phyloP scores from a whole-genome alignment of 2,329 filamentous ascomycete genomes.

The Grosmannia huntii region DNA sequence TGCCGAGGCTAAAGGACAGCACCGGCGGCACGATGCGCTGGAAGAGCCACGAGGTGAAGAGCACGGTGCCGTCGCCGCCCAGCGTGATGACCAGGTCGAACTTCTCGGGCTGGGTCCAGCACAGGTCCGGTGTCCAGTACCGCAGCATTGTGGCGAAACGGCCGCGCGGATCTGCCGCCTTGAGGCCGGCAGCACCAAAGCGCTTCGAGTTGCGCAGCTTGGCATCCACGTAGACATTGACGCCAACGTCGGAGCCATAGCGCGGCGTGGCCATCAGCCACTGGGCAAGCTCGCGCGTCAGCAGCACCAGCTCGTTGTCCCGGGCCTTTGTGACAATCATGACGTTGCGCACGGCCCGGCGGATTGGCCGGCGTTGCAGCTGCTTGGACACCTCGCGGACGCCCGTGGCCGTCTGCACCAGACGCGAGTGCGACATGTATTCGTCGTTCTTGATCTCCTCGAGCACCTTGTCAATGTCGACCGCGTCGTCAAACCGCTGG shows the following conservation, averaged over 20 bases:
- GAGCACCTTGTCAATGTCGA: conserved; percentile 87
- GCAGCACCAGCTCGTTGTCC: conserved; percentile 80
- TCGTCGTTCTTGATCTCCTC: conserved; percentile 88
- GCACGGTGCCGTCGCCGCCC: conserved; percentile 74
- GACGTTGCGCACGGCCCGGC: conserved; percentile 79
- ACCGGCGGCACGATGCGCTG: conserved; percentile 79
- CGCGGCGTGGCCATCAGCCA: conserved; percentile 85
- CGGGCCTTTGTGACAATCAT: conserved; percentile 99
- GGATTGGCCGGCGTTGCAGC: conserved; percentile 81
- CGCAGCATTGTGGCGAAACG: conserved; percentile 74
- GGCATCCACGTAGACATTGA: conserved; percentile 96
- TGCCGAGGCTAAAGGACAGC: conserved; percentile 72
- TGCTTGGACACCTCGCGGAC: conserved; percentile 95
- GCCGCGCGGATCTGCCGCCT: conserved; percentile 64
- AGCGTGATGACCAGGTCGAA: conserved; percentile 90
- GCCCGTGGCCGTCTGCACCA: conserved; percentile 89
- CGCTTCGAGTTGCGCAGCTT: conserved; percentile 82
- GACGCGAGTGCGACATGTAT: conserved; percentile 80
- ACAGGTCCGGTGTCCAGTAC: conserved; percentile 95
- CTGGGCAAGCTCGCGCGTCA: conserved; percentile 75
- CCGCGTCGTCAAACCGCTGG: conserved; percentile 88
- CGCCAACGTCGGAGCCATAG: conserved; percentile 78
- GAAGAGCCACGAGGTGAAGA: conserved; percentile 87
- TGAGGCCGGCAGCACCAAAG: conserved; percentile 63
- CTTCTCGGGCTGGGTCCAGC: conserved; percentile 84